Evolutionary conservation across 2,329 filamentous ascomycete species (phyloP).

Genomic region (Trichoderma afroharzianum): DNA sequence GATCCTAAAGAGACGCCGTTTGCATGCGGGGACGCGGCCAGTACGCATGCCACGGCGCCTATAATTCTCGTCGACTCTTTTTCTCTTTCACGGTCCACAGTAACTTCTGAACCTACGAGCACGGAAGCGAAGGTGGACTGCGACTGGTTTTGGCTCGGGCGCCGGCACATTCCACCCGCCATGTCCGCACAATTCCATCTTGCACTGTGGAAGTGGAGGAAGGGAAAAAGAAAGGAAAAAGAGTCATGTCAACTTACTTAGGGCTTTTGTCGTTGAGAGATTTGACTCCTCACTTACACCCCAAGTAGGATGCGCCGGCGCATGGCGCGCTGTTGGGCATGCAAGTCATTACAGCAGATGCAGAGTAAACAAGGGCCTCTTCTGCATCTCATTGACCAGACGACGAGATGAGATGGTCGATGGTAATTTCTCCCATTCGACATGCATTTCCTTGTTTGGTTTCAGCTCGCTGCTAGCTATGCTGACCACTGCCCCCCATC

Average conservation of each 20-base stretch:
- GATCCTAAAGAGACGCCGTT: neutral
- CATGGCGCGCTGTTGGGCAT: conserved; percentile 13
- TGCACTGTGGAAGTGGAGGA: conserved; percentile 17
- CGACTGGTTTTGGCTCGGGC: conserved; percentile 8
- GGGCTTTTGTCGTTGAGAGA: neutral
- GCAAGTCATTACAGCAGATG: conserved; percentile 18
- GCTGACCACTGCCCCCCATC: conserved; percentile 5
- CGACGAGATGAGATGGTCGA: conserved; percentile 15
- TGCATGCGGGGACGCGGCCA: conserved; percentile 7
- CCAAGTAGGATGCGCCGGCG: conserved; percentile 3
- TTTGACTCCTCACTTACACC: conserved; percentile 3
- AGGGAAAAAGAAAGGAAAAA: neutral
- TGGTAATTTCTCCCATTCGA: conserved; percentile 7
- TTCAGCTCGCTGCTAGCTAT: conserved; percentile 15
- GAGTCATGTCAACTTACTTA: neutral
- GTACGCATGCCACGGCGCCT: neutral
- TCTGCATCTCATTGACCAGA: conserved; percentile 18
- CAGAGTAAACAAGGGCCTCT: conserved; percentile 14
- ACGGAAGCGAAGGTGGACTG: conserved; percentile 3
- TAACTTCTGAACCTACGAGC: neutral
- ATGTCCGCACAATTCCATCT: conserved; percentile 1
- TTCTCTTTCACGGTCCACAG: conserved; percentile 4
- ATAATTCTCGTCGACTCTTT: neutral
- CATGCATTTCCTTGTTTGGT: neutral
- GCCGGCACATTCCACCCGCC: conserved; percentile 16